Evolutionary conservation across 768 basidiomycete species (phyloP), one percentile per base, ranked within the genome.

Genomic region (Pleurotus citrinopileatus): DNA sequence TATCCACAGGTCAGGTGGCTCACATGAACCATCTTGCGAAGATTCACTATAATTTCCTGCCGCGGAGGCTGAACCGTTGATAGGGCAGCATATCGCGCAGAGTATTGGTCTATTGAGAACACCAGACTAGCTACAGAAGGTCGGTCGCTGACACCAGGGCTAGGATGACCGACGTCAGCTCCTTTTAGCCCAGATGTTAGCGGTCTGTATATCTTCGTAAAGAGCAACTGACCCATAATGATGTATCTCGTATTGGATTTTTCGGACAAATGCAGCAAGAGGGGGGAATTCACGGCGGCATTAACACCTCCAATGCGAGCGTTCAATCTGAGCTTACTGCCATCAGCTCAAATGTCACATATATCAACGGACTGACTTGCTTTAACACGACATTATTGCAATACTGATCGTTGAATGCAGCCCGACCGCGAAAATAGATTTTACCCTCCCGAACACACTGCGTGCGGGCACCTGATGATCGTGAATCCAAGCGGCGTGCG

Each of bases 91-190:
- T 87, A 89, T 13, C 67, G 70, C n/a, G 74, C 74, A 0, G 74
- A 80, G 0, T 64, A 54, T 0, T 0, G 13, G 51, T 89, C 83
- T n/a, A 69, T 67, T 0, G 86, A 88, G 1, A 73, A 80, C 0
- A 89, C 87, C 71, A 0, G 27, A 19, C 44, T 46, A 9, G 44
- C 27, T 8, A 58, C 25, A 13, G 87, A 89, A 0, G 88, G 81
- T 28, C 70, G 65, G 0, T 65, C 58, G 42, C 58, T 46, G 0
- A 75, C 59, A 0, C 84, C 83, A 10, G 86, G 80, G 0, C 76
- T 75, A 0, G 87, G 83, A 57, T 91, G 88, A 5, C 79, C 75
- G 0, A 88, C 76, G 61, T 82, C 83, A 6, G 79, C 79, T 15
- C 83, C 80, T 81, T 43, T 29, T 12, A 53, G 45, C 2, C 34